Conservation (phyloP, 768 basidiomycete species). For the Lactarius sanguifluus region DNA sequence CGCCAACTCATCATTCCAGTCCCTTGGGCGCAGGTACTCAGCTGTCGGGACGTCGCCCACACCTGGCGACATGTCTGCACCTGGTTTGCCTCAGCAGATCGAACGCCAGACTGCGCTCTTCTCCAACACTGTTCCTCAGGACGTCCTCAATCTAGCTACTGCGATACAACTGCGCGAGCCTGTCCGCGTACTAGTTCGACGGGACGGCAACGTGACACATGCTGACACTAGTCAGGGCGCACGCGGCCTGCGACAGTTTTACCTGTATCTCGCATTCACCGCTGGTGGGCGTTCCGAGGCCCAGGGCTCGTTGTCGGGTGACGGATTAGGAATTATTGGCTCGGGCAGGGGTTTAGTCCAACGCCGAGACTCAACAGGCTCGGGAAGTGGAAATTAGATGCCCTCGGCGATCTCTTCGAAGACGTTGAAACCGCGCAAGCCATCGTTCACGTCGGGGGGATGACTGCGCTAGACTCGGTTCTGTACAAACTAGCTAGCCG, state of each 20-base stretch:
- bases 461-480: conserved; percentile 84
- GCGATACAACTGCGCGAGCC: conserved; percentile 94
- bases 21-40: conserved; percentile 56
- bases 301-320: conserved; percentile 42
- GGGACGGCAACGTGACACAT: conserved; percentile 79
- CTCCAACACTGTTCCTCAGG: conserved; percentile 97
- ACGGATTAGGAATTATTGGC: conserved; percentile 86
- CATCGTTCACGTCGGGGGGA: conserved; percentile 85
- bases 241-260: conserved; percentile 90
- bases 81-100: conserved; percentile 42
- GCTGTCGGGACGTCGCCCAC: conserved; percentile 50
- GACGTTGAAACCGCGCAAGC: conserved; percentile 80
- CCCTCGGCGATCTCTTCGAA: conserved; percentile 85
- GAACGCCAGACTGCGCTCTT: conserved; percentile 94
- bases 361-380: conserved; percentile 80
- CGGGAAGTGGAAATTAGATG: conserved; percentile 96
- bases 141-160: conserved; percentile 93
- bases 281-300: conserved; percentile 74
- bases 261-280: conserved; percentile 93
- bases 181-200: conserved; percentile 93
- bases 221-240: conserved; percentile 70
- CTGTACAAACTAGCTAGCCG: conserved; percentile 86
- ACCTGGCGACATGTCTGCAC: conserved; percentile 39
- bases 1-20: conserved; percentile 34
- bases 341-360: conserved; percentile 83